Evolutionary conservation across 257 asterid species (phyloP).

Genomic region (Lycium ferocissimum): DNA sequence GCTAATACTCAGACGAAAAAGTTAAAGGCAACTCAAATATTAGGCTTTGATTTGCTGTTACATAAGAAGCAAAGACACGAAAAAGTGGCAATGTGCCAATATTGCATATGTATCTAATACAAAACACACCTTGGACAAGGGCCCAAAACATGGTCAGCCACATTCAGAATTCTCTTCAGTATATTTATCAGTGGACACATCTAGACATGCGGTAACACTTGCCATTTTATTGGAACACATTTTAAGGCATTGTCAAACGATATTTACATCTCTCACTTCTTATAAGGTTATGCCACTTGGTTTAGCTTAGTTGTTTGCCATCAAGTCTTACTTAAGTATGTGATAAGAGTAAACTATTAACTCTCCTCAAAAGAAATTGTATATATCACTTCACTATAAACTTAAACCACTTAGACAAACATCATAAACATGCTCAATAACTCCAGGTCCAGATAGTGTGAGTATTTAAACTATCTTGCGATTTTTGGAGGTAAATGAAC

Average conservation of each 20-base stretch:
- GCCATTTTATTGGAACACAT: not conserved
- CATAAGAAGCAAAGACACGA: not conserved
- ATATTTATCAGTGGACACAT: not conserved
- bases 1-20: not conserved
- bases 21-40: not conserved
- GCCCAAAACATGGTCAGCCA: slow-evolving; percentile 13
- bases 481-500: not conserved
- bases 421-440: slow-evolving; percentile 22
- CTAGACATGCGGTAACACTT: not conserved
- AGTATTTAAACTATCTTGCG: not conserved
- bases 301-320: not conserved
- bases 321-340: slow-evolving; percentile 9
- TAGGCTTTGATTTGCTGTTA: not conserved
- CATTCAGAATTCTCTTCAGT: not conserved
- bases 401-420: not conserved
- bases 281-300: slow-evolving; percentile 10
- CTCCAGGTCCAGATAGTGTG: not conserved
- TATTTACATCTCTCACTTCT: slow-evolving; percentile 20
- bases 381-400: not conserved
- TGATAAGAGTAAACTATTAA: not conserved
- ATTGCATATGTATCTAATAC: not conserved
- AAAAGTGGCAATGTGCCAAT: not conserved
- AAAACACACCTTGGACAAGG: not conserved
- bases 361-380: not conserved
- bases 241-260: not conserved